Conservation (phyloP, 1,139 yeast species). For the Suhomyces bolitotheri region DNA sequence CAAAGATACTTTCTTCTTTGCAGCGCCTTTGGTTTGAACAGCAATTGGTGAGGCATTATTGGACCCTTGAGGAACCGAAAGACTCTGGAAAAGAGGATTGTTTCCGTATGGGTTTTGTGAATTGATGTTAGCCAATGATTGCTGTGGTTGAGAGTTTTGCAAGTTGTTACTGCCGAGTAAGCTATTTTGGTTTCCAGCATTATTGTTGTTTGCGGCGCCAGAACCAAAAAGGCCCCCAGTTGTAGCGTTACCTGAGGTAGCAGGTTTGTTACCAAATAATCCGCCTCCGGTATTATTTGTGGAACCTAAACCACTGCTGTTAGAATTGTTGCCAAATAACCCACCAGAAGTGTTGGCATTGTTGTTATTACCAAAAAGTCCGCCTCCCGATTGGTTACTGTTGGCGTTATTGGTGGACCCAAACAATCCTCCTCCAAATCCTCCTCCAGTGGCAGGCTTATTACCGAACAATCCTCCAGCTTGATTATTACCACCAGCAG, state of each 20-base stretch:
- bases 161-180: slow-evolving; percentile 16
- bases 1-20: slow-evolving; percentile 10
- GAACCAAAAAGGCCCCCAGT: slow-evolving; percentile 22
- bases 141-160: slow-evolving; percentile 27
- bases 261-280: slow-evolving; percentile 17
- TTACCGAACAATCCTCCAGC: slow-evolving; percentile 35
- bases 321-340: slow-evolving; percentile 25
- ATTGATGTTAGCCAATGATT: slow-evolving; percentile 44
- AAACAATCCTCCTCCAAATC: slow-evolving; percentile 18
- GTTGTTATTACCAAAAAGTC: slow-evolving; percentile 29
- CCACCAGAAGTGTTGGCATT: slow-evolving; percentile 19
- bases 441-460: slow-evolving; percentile 7
- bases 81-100: slow-evolving; percentile 60
- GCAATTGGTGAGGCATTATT: slow-evolving; percentile 6
- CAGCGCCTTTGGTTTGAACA: slow-evolving; percentile 2
- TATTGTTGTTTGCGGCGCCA: slow-evolving; percentile 11
- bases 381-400: slow-evolving; percentile 19
- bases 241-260: slow-evolving; percentile 11
- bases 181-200: slow-evolving; percentile 6
- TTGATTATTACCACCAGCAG: slow-evolving; percentile 12
- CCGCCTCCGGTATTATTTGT: slow-evolving; percentile 15
- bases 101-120: slow-evolving; percentile 73
- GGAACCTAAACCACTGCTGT: slow-evolving; percentile 5
- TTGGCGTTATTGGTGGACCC: slow-evolving; percentile 15
- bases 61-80: slow-evolving; percentile 16